Base-by-base conservation (phyloP, 805 yeast species). In the Brettanomyces naardenensis region DNA sequence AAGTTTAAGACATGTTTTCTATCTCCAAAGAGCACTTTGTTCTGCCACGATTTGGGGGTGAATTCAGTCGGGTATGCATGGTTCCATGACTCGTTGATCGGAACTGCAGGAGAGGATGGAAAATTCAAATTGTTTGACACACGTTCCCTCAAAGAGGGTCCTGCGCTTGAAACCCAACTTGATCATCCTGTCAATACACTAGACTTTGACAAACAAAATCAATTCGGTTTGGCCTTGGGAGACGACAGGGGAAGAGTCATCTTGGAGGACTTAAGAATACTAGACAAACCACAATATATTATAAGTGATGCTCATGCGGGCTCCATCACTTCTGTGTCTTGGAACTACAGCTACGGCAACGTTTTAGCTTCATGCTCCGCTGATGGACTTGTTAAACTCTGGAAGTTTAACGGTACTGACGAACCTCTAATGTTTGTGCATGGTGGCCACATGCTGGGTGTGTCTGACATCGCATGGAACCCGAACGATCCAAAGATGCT, bases 381-480 rank as follows among this genome's bases (percentile, higher is more conserved):
- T 2, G 87, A 80, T 48, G 73, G 75, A 1, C 48, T 68, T 33
- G 87, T 80, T 7, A 75, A 74, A 48, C 28, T 86, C 2, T 78
- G 80, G 74, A 26, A 17, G 4, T 27, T 34, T 3, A 22, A 19
- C 17, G 82, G 83, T 48, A 53, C 74, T 3, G 44, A 66, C 4
- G 34, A 45, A 6, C 42, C 48, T 4, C 51, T 71, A 37, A 32
- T 75, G 6, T 88, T 89, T 52, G 66, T 69, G 3, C 97, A 89
- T 58, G 80, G 78, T 3, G 97, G 97, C 0, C 97, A 89, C 56
- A 71, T 80, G 72, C 64, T 81, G n/a, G 88, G 90, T 3, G 85
- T 89, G 3, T 83, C 81, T 46, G 97, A 88, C 49, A 60, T 87
- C 21, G 70, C 76, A 25, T 89, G 97, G 97, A 82, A 84, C 40